Base-by-base conservation (phyloP, 2,329 filamentous ascomycete species). In the Trichoderma oligosporum region DNA sequence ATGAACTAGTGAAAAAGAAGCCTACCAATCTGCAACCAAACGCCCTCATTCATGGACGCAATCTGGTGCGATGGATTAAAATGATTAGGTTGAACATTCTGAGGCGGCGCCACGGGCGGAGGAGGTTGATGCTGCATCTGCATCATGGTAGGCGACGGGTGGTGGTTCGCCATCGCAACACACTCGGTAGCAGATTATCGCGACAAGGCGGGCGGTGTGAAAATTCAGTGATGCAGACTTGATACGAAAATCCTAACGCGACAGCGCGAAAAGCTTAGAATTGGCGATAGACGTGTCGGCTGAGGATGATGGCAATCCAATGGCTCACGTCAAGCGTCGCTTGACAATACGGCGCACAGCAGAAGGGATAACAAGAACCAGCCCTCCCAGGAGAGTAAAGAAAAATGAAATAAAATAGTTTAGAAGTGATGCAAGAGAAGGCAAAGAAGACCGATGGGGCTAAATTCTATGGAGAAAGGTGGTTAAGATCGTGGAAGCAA, bases 11-110 rank as follows among this genome's bases (percentile, higher is more conserved):
- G n/a, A n/a, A n/a, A n/a, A n/a, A n/a, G 33, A 36, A 8, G 35
- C 4, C 85, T 86, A 96, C 91, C 93, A 65, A 97, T 88, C 71
- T 94, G 89, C 68, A 96, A 82, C 93, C 93, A 97, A 56, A 96
- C 86, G 47, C 82, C 81, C 74, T 97, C 93, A 67, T 96, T 97
- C 68, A 93, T 82, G 6, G 83, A 78, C 5, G 84, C 80, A 53
- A 96, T 83, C 69, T 90, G 87, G 65, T 92, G 88, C 64, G 88
- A 84, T 20, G 88, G 82, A 48, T 82, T 77, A 65, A 82, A 83
- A 64, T 84, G 81, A 46, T 73, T 76, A 60, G 78, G 80, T 65
- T 82, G 83, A 56, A 77, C 79, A 60, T 76, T 67, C 74, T 85
- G 68, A 74, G 81, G 68, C 75, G 81, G 68, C 60, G 78, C 78